phyloP scores from a whole-genome alignment of 306 rosid genomes.

The Lagenaria siceraria region DNA sequence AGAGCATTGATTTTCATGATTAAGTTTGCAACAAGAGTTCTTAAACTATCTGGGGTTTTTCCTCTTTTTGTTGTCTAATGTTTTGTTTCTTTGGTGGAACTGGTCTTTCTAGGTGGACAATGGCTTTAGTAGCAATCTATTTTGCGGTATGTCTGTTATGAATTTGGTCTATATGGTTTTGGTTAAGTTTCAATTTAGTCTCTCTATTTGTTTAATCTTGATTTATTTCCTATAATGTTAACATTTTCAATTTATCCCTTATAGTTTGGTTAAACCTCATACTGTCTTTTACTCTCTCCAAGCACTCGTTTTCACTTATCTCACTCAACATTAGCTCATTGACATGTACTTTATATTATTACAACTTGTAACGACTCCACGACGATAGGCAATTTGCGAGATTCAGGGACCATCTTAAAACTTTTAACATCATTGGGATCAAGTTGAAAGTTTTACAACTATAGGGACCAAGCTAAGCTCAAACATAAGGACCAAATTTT shows the following conservation, averaged over 20 bases:
- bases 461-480: not conserved
- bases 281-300: not conserved
- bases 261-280: not conserved
- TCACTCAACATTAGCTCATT: not conserved
- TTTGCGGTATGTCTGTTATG: constrained; percentile 7
- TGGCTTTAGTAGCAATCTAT: constrained; percentile 13
- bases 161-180: not conserved
- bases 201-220: not conserved
- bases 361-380: not conserved
- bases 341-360: not conserved
- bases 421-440: not conserved
- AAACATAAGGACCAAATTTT: not conserved
- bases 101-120: constrained; percentile 10
- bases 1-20: not conserved
- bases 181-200: not conserved
- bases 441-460: too few species aligned
- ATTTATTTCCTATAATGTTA: not conserved
- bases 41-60: not conserved
- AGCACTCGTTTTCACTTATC: not conserved
- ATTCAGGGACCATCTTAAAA: not conserved
- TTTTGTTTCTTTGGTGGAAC: not conserved
- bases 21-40: not conserved
- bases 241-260: not conserved
- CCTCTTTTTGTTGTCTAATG: not conserved
- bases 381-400: not conserved